Conservation (phyloP, 2,329 filamentous ascomycete genomes). For the Phialemoniopsis sp. region DNA sequence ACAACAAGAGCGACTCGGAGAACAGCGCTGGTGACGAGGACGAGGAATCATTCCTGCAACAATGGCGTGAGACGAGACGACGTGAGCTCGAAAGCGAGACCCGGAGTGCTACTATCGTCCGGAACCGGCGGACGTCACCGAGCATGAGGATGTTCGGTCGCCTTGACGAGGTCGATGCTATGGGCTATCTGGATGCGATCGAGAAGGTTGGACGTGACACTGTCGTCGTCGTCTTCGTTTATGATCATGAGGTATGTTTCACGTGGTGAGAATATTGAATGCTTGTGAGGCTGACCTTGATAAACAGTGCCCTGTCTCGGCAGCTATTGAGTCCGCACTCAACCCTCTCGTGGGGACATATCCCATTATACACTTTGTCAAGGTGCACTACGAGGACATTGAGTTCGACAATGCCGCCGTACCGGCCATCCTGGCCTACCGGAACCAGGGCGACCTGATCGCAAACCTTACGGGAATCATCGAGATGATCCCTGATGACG, state of each 20-base stretch:
- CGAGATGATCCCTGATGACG: conserved; percentile 74
- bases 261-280: too few species aligned
- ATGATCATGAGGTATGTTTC: conserved; percentile 72
- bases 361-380: conserved; percentile 77
- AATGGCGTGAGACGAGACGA: conserved; percentile 80
- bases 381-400: conserved; percentile 85
- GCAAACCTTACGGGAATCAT: conserved; percentile 85
- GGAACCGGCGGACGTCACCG: conserved; percentile 68
- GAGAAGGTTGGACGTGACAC: conserved; percentile 82
- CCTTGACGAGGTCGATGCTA: conserved; percentile 79
- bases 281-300: not conserved
- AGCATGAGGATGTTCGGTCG: conserved; percentile 74
- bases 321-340: conserved; percentile 75
- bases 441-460: conserved; percentile 81
- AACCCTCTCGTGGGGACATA: conserved; percentile 68
- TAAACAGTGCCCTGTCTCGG: conserved; percentile 70
- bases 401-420: conserved; percentile 89
- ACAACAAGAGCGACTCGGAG: conserved; percentile 44
- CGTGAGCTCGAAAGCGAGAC: conserved; percentile 68
- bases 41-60: conserved; percentile 76
- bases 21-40: conserved; percentile 53
- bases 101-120: conserved; percentile 38
- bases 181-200: conserved; percentile 92
- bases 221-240: conserved; percentile 88
- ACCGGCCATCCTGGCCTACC: conserved; percentile 85